phyloP scores from a whole-genome alignment of 2,329 filamentous ascomycete genomes.

The Alternaria gansuensis region DNA sequence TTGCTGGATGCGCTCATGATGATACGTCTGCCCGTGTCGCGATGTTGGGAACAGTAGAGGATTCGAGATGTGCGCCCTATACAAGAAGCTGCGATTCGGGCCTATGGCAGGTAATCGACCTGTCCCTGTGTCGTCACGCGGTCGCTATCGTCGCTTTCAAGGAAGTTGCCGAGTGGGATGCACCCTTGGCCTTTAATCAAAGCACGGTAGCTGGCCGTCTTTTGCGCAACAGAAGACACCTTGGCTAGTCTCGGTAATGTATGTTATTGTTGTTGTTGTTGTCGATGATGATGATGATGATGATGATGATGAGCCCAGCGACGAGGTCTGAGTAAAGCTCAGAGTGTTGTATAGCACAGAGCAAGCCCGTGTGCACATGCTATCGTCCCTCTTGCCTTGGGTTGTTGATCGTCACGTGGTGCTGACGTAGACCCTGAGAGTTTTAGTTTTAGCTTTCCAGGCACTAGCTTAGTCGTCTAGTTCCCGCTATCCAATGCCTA shows the following conservation, averaged over 20 bases:
- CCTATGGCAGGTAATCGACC: conserved; percentile 12
- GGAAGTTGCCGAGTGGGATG: conserved; percentile 25
- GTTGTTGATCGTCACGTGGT: conserved; percentile 21
- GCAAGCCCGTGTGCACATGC: conserved; percentile 6
- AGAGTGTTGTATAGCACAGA: conserved; percentile 5
- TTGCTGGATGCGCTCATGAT: conserved; percentile 23
- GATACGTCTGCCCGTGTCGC: background rate
- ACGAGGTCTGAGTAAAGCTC: background rate
- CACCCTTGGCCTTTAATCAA: conserved; percentile 20
- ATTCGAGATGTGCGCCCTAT: conserved; percentile 5
- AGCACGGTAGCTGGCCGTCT: background rate
- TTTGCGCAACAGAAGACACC: background rate
- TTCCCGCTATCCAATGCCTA: conserved; percentile 3
- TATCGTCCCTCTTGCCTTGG: conserved; percentile 7
- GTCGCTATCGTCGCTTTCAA: conserved; percentile 22
- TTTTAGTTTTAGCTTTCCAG: conserved; percentile 13
- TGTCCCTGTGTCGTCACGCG: conserved; percentile 22
- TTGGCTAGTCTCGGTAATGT: background rate
- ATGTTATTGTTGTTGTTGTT: too few species aligned
- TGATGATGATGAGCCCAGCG: background rate
- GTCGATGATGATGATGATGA: too few species aligned
- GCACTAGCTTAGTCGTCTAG: conserved; percentile 11
- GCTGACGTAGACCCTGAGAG: conserved; percentile 23
- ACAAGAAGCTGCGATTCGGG: conserved; percentile 18
- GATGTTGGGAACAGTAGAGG: background rate